Percentiles rank a stretch among this genome's conserved stretches.
Evolutionary conservation across 371 early-diverging fungal species (phyloP).

Genomic region (Rhizopus arrhizus): DNA sequence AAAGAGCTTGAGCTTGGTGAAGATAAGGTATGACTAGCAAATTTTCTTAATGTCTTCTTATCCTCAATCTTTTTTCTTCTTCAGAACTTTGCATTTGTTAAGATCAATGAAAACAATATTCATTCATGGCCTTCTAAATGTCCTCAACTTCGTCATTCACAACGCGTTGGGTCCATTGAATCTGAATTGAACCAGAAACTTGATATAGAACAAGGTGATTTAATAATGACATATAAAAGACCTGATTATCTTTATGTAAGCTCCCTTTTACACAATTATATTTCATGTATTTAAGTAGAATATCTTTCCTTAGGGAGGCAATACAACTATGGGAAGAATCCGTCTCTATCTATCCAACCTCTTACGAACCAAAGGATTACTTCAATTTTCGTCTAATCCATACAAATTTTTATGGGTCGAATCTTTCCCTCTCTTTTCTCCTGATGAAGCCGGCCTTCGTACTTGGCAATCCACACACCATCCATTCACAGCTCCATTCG

Average conservation of each 20-base stretch:
- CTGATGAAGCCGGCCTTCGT: constrained; percentile 52
- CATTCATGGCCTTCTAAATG: constrained; percentile 59
- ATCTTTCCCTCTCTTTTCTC: constrained; percentile 87
- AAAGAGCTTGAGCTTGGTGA: constrained; percentile 32
- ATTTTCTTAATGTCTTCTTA: not conserved
- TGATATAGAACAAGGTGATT: constrained; percentile 59
- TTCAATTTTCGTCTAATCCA: constrained; percentile 45
- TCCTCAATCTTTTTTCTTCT: not conserved
- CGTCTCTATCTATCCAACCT: constrained; percentile 62
- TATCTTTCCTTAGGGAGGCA: constrained; percentile 59
- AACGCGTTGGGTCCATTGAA: constrained; percentile 22
- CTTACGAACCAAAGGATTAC: constrained; percentile 59
- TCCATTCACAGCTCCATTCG: constrained; percentile 88
- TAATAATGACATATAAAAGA: constrained; percentile 63
- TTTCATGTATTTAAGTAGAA: not conserved
- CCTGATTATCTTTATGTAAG: constrained; percentile 57
- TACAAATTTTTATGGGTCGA: constrained; percentile 87
- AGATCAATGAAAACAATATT: constrained; percentile 59
- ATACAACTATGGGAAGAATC: constrained; percentile 77
- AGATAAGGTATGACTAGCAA: constrained; percentile 26
- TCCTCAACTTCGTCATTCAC: constrained; percentile 33
- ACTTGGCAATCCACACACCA: constrained; percentile 81
- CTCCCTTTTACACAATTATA: not conserved
- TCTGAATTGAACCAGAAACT: constrained; percentile 33
- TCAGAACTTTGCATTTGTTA: constrained; percentile 53